A percentile compares a stretch with the other conserved stretches of the same genome.
Conservation (phyloP, 805 yeast species). For the Wickerhamomyces mucosus region DNA sequence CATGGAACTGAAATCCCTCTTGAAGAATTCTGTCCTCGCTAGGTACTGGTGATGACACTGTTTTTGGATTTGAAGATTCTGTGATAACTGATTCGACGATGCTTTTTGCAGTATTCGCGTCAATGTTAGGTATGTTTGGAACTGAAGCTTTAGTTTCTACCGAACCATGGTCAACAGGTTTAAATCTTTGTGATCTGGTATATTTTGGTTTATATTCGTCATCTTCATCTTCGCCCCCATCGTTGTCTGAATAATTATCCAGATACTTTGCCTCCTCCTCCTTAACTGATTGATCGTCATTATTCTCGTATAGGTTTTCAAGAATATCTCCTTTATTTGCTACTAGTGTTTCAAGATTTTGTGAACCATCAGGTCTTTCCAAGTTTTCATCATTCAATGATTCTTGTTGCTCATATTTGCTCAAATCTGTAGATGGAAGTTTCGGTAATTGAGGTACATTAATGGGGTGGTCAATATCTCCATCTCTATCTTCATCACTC, state of each 20-base stretch:
- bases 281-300: conserved; percentile 7
- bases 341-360: conserved; percentile 4
- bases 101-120: too few species aligned
- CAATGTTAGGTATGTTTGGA: too few species aligned
- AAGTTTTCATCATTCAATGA: background rate
- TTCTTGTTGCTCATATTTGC: conserved; percentile 1
- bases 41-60: too few species aligned
- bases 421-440: too few species aligned
- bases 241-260: too few species aligned
- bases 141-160: background rate
- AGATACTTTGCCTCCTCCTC: too few species aligned
- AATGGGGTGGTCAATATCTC: conserved; percentile 1
- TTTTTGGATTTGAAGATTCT: too few species aligned
- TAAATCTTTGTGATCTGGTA: background rate
- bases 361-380: conserved; percentile 4
- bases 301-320: conserved; percentile 3
- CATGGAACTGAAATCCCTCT: too few species aligned
- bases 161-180: background rate
- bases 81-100: too few species aligned
- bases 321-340: conserved; percentile 22
- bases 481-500: conserved; percentile 14
- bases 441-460: too few species aligned
- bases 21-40: too few species aligned
- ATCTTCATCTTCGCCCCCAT: conserved; percentile 17
- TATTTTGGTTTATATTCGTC: conserved; percentile 14